Evolutionary conservation across 2,329 filamentous ascomycete species (phyloP).

Genomic region (Emergomyces pasteurianus): DNA sequence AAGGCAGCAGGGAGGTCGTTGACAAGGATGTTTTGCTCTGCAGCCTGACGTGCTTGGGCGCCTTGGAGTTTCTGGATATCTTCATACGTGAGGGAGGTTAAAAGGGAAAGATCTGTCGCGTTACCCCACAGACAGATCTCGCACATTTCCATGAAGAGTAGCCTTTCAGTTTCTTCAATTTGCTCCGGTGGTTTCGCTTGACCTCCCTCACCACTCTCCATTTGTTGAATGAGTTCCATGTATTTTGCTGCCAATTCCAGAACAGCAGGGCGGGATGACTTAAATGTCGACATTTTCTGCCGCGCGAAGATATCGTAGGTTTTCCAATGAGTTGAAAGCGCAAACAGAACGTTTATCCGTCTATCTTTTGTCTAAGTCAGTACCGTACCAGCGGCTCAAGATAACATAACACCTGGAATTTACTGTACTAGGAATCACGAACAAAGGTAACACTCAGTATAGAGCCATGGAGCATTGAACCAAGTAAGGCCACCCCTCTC

Average conservation of each 20-base stretch:
- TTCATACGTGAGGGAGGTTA: slow-evolving; percentile 83
- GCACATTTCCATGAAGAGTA: slow-evolving; percentile 84
- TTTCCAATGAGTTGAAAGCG: slow-evolving; percentile 70
- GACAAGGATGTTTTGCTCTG: slow-evolving; percentile 82
- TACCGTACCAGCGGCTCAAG: background rate
- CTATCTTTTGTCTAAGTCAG: slow-evolving; percentile 33
- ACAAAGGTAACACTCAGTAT: slow-evolving; percentile 83
- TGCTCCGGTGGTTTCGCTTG: slow-evolving; percentile 28
- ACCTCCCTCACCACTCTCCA: slow-evolving; percentile 43
- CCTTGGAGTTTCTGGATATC: slow-evolving; percentile 96
- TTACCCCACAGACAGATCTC: slow-evolving; percentile 98
- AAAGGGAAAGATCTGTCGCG: slow-evolving; percentile 81
- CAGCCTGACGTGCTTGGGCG: slow-evolving; percentile 68
- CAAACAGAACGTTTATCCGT: slow-evolving; percentile 70
- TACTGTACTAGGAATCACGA: slow-evolving; percentile 8
- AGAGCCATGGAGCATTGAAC: slow-evolving; percentile 83
- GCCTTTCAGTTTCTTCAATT: slow-evolving; percentile 55
- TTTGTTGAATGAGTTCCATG: slow-evolving; percentile 56
- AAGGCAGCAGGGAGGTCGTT: slow-evolving; percentile 74
- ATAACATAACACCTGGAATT: slow-evolving; percentile 24
- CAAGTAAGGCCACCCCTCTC: slow-evolving; percentile 62
- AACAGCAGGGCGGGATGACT: slow-evolving; percentile 77
- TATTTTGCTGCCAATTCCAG: slow-evolving; percentile 72
- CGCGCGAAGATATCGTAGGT: slow-evolving; percentile 77
- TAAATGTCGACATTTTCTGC: slow-evolving; percentile 87